These are phyloP conservation scores for Juglanconis sp. DNA, from an alignment of 2,329 filamentous ascomycete species.

Conservation along the genomic window DNA sequence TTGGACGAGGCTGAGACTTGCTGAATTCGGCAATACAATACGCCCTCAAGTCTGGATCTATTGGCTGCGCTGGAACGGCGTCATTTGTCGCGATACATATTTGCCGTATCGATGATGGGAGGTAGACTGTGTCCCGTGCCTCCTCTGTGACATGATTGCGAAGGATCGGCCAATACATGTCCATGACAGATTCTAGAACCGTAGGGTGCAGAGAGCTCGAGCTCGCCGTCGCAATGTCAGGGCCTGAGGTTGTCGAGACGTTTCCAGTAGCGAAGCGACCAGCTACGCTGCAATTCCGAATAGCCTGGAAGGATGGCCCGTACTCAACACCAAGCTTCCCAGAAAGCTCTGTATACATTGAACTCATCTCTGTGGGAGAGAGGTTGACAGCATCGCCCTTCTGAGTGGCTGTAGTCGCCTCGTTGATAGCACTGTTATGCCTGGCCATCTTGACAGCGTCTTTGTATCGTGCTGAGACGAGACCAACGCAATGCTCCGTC, in stretches of 20 bases:
- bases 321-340: conserved; percentile 45
- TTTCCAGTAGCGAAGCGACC: conserved; percentile 31
- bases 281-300: conserved; percentile 42
- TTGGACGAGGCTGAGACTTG: conserved; percentile 29
- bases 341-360: conserved; percentile 44
- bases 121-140: conserved; percentile 35
- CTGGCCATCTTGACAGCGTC: conserved; percentile 40
- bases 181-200: conserved; percentile 38
- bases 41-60: conserved; percentile 31
- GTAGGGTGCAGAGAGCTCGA: conserved; percentile 37
- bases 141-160: conserved; percentile 24
- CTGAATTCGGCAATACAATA: conserved; percentile 33
- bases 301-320: conserved; percentile 49
- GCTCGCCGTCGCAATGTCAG: conserved; percentile 38
- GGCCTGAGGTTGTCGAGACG: conserved; percentile 25
- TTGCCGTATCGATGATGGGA: conserved; percentile 39
- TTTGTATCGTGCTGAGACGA: conserved; percentile 40
- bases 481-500: conserved; percentile 57
- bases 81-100: conserved; percentile 32
- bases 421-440: conserved; percentile 26
- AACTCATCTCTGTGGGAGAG: conserved; percentile 20
- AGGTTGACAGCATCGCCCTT: neutral
- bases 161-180: conserved; percentile 39
- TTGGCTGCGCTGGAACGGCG: conserved; percentile 24
- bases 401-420: conserved; percentile 10